Conservation (phyloP, 768 basidiomycete genomes). For the Wakefieldia striispora region DNA sequence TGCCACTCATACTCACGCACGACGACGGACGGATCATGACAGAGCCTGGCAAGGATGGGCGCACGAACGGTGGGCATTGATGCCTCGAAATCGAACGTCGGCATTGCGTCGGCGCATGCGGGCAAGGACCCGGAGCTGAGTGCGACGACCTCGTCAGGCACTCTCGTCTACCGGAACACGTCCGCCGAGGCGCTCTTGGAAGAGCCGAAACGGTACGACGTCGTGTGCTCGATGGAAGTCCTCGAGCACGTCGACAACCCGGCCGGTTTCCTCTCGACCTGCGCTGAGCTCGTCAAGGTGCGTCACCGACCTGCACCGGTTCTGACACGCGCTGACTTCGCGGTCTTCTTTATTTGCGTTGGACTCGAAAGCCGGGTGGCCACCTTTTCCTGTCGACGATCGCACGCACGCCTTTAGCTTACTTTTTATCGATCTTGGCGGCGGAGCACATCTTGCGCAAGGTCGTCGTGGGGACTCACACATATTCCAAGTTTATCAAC, state of each 20-base stretch:
- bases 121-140: slow-evolving; percentile 66
- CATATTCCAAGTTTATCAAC: slow-evolving; percentile 85
- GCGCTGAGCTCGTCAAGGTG: slow-evolving; percentile 87
- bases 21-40: not conserved
- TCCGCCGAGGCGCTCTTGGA: slow-evolving; percentile 73
- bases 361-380: slow-evolving; percentile 74
- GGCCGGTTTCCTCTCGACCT: slow-evolving; percentile 72
- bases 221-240: slow-evolving; percentile 98
- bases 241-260: slow-evolving; percentile 97
- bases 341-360: too few relatives aligned
- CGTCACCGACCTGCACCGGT: slow-evolving; percentile 14
- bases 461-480: slow-evolving; percentile 88
- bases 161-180: slow-evolving; percentile 65
- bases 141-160: slow-evolving; percentile 21
- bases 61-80: slow-evolving; percentile 91
- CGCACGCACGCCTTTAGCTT: slow-evolving; percentile 77
- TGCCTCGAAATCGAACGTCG: slow-evolving; percentile 84
- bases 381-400: slow-evolving; percentile 96
- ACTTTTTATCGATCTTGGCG: slow-evolving; percentile 65
- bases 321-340: slow-evolving; percentile 3
- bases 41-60: slow-evolving; percentile 88
- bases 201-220: slow-evolving; percentile 71
- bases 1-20: not conserved
- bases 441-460: slow-evolving; percentile 81
- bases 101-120: slow-evolving; percentile 82